Evolutionary conservation across 371 early-diverging fungal species (phyloP).

Genomic region (Mucor ambiguus): DNA sequence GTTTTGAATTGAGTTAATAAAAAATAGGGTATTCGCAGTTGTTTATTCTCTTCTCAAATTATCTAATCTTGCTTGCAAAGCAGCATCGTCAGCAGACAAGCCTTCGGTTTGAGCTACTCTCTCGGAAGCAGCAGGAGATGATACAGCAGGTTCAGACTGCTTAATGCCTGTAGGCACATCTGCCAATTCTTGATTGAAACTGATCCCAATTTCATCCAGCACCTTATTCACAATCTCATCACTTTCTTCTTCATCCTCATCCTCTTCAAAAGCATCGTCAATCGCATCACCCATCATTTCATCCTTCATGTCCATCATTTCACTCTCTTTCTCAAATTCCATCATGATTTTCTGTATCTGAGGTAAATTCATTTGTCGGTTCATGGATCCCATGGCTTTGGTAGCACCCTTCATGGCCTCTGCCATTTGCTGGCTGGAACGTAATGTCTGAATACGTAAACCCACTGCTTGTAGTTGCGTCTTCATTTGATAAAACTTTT

Average conservation of each 20-base stretch:
- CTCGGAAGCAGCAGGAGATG: slow-evolving; percentile 38
- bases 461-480: slow-evolving; percentile 94
- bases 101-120: slow-evolving; percentile 55
- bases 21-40: background rate
- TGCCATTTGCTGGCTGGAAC: slow-evolving; percentile 95
- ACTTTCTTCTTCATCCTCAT: slow-evolving; percentile 88
- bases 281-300: slow-evolving; percentile 98
- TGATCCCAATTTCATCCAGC: slow-evolving; percentile 94
- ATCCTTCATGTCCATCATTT: slow-evolving; percentile 98
- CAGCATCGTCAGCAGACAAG: slow-evolving; percentile 79
- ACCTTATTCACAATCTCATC: slow-evolving; percentile 93
- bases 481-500: slow-evolving; percentile 96
- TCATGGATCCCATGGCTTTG: slow-evolving; percentile 97
- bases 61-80: slow-evolving; percentile 89
- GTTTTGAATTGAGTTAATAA: slow-evolving; percentile 50
- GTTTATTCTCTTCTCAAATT: slow-evolving; percentile 83
- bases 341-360: slow-evolving; percentile 94
- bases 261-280: slow-evolving; percentile 94
- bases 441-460: slow-evolving; percentile 89
- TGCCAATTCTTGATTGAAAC: slow-evolving; percentile 63
- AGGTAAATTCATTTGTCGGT: slow-evolving; percentile 90
- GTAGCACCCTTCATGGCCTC: slow-evolving; percentile 96
- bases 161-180: slow-evolving; percentile 64
- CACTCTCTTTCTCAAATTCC: slow-evolving; percentile 95
- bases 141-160: slow-evolving; percentile 39